Evolutionary conservation across 306 rosid genomes (phyloP), one percentile per base, ranked within the genome.

Genomic region (Rubus idaeus): DNA sequence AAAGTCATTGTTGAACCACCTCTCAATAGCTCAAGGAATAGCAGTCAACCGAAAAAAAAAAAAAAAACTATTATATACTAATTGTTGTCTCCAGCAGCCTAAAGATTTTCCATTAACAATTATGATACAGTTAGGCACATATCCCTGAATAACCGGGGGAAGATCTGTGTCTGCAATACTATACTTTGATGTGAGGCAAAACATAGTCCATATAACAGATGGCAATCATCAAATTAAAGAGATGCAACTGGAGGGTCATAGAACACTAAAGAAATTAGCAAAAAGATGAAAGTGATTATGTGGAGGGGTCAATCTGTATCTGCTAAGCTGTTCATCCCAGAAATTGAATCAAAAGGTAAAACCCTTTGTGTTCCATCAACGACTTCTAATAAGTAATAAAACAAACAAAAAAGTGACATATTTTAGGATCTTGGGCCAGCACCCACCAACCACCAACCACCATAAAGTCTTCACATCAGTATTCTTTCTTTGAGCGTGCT

Each of bases 201-300:
- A n/a, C n/a, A n/a, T n/a, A n/a, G 66, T 47, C 46, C 10, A 72
- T 3, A 21, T 40, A 72, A 12, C 52, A 73, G 4, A 42, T 51
- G 45, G 45, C 16, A 57, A 68, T 2, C 45, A 6, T 23, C 4
- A 10, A 45, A n/a, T n/a, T n/a, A n/a, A 53, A 72, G 18, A 41
- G 52, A 56, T 23, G 41, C 53, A 21, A 44, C 2, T 5, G 6
- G 12, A 8, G 21, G 53, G 53, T 41, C 17, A 21, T 13, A 57
- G 3, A 23, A 21, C 77, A 73, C 37, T 41, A 73, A 14, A 18
- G 37, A 71, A 10, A 47, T 47, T 23, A 18, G 23, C 42, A 13
- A 70, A 70, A 20, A 49, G 41, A 26, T 49, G 74, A 26, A 49
- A 70, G 44, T 26, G 60, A 70, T 51, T 49, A 35, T 23, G 58